These are phyloP conservation scores for Dinochytrium kinnereticum DNA, from an alignment of 371 early-diverging fungal species.

Conservation along the genomic window DNA sequence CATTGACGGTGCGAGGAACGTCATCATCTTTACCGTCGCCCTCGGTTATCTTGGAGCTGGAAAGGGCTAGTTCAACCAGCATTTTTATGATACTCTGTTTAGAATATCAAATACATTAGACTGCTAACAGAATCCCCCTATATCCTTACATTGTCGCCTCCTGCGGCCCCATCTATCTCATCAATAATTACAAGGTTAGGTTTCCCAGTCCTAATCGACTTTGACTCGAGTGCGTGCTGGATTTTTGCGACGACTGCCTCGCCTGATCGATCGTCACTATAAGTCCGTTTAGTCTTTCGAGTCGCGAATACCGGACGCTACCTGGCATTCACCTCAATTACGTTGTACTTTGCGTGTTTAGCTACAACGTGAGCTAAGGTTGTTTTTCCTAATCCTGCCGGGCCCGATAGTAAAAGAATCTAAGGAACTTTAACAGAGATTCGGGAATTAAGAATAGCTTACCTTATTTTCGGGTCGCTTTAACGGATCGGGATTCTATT, in stretches of 20 bases:
- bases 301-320: constrained; percentile 30
- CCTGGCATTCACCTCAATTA: constrained; percentile 98
- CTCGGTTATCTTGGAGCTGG: constrained; percentile 37
- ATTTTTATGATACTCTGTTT: constrained; percentile 79
- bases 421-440: constrained; percentile 42
- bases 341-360: constrained; percentile 87
- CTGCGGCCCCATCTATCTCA: constrained; percentile 92
- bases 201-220: constrained; percentile 68
- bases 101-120: neutral
- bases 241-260: constrained; percentile 74
- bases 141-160: constrained; percentile 60
- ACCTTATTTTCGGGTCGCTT: constrained; percentile 72
- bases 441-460: neutral
- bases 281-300: neutral
- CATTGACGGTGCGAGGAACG: constrained; percentile 23
- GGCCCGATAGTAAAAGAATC: constrained; percentile 93
- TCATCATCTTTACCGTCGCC: neutral
- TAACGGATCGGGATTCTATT: constrained; percentile 55
- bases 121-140: neutral
- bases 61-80: constrained; percentile 60
- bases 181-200: constrained; percentile 93
- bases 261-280: constrained; percentile 88
- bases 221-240: constrained; percentile 75
- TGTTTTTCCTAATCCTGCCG: constrained; percentile 99
- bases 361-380: constrained; percentile 96